Percentiles rank a stretch among this genome's conserved stretches.
These are phyloP conservation scores for Paraphaeosphaeria sporulosa DNA, from an alignment of 2,329 filamentous ascomycete genomes.

Conservation along the genomic window DNA sequence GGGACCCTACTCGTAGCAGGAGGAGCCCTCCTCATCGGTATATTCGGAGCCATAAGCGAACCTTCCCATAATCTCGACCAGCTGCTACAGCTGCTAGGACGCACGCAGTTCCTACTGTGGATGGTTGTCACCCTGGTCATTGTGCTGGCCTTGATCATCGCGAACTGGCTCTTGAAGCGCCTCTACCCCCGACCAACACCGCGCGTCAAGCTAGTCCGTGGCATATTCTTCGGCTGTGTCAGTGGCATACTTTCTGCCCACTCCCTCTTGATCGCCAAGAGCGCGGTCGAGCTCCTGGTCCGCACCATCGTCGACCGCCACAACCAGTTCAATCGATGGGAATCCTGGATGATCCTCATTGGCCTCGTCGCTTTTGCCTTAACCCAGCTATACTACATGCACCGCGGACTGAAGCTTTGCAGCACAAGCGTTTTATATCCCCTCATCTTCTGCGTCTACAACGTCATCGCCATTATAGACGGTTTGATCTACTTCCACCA, in stretches of 20 bases:
- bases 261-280: slow-evolving; percentile 91
- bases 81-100: slow-evolving; percentile 76
- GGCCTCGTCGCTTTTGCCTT: slow-evolving; percentile 82
- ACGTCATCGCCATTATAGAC: slow-evolving; percentile 97
- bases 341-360: slow-evolving; percentile 90
- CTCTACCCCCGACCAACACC: slow-evolving; percentile 58
- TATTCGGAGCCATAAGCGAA: slow-evolving; percentile 92
- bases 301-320: slow-evolving; percentile 82
- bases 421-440: slow-evolving; percentile 96
- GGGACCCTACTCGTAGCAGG: slow-evolving; percentile 87
- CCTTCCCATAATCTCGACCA: slow-evolving; percentile 88
- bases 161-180: slow-evolving; percentile 47
- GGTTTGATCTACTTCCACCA: slow-evolving; percentile 97
- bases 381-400: slow-evolving; percentile 92
- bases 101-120: slow-evolving; percentile 84
- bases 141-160: slow-evolving; percentile 71
- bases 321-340: slow-evolving; percentile 95
- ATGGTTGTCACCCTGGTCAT: slow-evolving; percentile 81
- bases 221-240: slow-evolving; percentile 86
- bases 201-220: slow-evolving; percentile 77
- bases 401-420: slow-evolving; percentile 90
- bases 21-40: slow-evolving; percentile 89
- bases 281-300: slow-evolving; percentile 92
- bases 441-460: slow-evolving; percentile 98
- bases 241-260: slow-evolving; percentile 93